A percentile compares a stretch with the other conserved stretches of the same genome.
Evolutionary conservation across 2,329 filamentous ascomycete species (phyloP).

Genomic region (Niveomyces coronatus): DNA sequence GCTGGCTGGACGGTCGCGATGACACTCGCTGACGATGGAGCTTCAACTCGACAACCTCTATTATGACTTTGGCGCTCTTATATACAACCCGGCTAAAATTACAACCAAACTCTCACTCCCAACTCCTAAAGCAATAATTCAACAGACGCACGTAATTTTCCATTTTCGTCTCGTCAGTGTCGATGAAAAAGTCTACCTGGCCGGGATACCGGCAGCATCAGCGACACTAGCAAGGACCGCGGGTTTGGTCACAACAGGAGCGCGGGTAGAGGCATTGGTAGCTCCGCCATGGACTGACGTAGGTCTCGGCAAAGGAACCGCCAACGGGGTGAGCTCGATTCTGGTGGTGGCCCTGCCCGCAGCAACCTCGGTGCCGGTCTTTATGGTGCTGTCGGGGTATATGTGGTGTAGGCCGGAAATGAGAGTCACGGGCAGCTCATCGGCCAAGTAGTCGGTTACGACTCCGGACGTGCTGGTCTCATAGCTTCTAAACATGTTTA

Average conservation of each 20-base stretch:
- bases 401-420: slow-evolving; percentile 29
- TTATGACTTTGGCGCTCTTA: background rate
- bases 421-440: slow-evolving; percentile 23
- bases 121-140: too few relatives aligned
- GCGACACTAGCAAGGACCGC: slow-evolving; percentile 26
- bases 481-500: too few relatives aligned
- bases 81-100: too few relatives aligned
- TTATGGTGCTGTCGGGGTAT: slow-evolving; percentile 28
- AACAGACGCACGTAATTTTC: too few relatives aligned
- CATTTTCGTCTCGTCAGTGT: too few relatives aligned
- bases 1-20: slow-evolving; percentile 41
- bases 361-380: slow-evolving; percentile 1
- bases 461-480: slow-evolving; percentile 5
- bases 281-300: too few relatives aligned
- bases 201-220: slow-evolving; percentile 20
- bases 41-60: too few relatives aligned
- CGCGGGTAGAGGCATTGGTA: slow-evolving; percentile 19
- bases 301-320: too few relatives aligned
- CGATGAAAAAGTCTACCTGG: background rate
- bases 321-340: too few relatives aligned
- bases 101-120: too few relatives aligned
- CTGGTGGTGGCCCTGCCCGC: slow-evolving; percentile 11
- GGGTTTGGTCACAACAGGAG: slow-evolving; percentile 23
- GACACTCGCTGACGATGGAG: too few relatives aligned
- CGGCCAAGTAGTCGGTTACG: slow-evolving; percentile 13